A percentile compares a stretch with the other conserved stretches of the same genome.
Conservation (phyloP, 495 filamentous ascomycete genomes). For the Xylaria flabelliformis region DNA sequence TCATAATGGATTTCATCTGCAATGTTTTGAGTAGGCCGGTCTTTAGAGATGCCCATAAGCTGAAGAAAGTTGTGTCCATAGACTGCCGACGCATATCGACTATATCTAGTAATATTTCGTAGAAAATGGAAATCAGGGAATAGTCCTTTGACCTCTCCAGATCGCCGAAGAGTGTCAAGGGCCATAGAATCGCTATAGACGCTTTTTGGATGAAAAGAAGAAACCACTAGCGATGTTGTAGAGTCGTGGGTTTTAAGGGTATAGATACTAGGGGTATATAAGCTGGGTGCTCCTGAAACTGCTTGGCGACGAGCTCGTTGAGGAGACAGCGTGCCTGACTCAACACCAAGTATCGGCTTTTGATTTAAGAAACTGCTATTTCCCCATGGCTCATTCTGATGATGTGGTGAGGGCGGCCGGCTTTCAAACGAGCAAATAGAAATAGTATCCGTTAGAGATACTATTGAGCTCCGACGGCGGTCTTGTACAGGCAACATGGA, state of each 20-base stretch:
- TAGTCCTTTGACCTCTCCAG: conserved; percentile 64
- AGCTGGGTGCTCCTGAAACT: conserved; percentile 43
- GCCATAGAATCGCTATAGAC: conserved; percentile 63
- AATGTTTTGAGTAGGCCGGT: conserved; percentile 52
- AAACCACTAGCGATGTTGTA: conserved; percentile 67
- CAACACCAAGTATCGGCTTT: background rate
- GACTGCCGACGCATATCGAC: conserved; percentile 77
- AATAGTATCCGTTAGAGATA: conserved; percentile 66
- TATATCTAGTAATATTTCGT: conserved; percentile 74
- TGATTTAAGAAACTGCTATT: background rate
- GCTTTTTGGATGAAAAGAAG: conserved; percentile 57
- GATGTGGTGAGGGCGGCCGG: conserved; percentile 41
- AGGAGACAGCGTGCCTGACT: conserved; percentile 2
- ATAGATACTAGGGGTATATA: conserved; percentile 67
- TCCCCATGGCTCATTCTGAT: conserved; percentile 28
- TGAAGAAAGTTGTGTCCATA: conserved; percentile 76
- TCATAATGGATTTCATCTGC: conserved; percentile 66
- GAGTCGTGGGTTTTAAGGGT: conserved; percentile 71
- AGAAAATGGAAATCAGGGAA: conserved; percentile 73
- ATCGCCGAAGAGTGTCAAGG: conserved; percentile 60
- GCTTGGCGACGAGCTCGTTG: conserved; percentile 40
- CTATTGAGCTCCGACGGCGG: conserved; percentile 60
- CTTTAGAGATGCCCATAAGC: conserved; percentile 67
- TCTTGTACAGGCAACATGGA: conserved; percentile 61
- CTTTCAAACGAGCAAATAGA: conserved; percentile 57